phyloP scores from a whole-genome alignment of 495 filamentous ascomycete genomes.

The Podospora didyma region DNA sequence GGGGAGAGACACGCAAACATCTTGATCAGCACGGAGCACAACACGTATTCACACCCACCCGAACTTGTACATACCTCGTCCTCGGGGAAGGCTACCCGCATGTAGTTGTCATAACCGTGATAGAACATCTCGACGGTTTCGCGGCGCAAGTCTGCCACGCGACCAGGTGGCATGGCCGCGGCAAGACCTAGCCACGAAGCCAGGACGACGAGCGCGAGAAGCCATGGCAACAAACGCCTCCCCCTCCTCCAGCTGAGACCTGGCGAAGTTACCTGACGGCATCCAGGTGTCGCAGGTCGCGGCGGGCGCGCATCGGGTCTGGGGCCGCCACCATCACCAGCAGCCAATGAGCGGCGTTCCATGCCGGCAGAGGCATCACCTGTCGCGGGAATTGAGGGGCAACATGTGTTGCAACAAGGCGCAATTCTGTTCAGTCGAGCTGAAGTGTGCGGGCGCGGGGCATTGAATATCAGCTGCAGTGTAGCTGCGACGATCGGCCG shows the following conservation, averaged over 20 bases:
- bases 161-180: slow-evolving; percentile 48
- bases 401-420: slow-evolving; percentile 31
- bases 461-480: too few species aligned
- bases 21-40: not conserved
- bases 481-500: too few species aligned
- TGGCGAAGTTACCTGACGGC: not conserved
- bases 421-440: not conserved
- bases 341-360: slow-evolving; percentile 22
- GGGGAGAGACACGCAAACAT: not conserved
- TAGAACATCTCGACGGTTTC: slow-evolving; percentile 94
- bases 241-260: too few species aligned
- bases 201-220: slow-evolving; percentile 15
- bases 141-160: slow-evolving; percentile 49
- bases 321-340: slow-evolving; percentile 15
- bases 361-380: slow-evolving; percentile 46
- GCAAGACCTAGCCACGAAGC: slow-evolving; percentile 23
- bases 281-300: not conserved
- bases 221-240: slow-evolving; percentile 5
- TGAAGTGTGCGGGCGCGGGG: too few species aligned
- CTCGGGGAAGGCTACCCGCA: slow-evolving; percentile 90
- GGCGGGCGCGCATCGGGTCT: slow-evolving; percentile 9
- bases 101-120: slow-evolving; percentile 95
- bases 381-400: slow-evolving; percentile 24
- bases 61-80: slow-evolving; percentile 61
- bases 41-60: not conserved